phyloP scores from a whole-genome alignment of 2,329 filamentous ascomycete species.

The Cordyceps javanica region DNA sequence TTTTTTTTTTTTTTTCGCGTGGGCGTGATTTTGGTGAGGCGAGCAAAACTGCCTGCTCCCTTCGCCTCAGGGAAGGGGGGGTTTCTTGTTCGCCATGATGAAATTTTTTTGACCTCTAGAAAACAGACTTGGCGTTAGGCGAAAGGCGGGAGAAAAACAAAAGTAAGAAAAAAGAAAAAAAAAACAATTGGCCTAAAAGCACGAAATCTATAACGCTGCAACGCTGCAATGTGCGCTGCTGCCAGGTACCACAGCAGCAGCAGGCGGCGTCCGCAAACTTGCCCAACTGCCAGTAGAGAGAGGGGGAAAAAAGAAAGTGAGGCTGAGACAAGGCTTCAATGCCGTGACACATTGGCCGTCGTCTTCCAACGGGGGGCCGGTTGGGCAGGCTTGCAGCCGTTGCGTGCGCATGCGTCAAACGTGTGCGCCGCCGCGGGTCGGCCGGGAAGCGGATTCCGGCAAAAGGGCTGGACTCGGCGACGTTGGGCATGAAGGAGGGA shows the following conservation, averaged over 20 bases:
- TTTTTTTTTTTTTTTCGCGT: not conserved
- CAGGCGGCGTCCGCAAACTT: not conserved
- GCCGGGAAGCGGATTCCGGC: not conserved
- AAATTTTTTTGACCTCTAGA: not conserved
- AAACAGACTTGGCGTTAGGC: not conserved
- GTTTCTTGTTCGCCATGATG: not conserved
- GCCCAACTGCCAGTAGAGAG: too few species aligned
- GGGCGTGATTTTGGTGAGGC: not conserved
- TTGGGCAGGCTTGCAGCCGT: not conserved
- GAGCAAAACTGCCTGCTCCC: not conserved
- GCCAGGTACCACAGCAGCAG: not conserved
- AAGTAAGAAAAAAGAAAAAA: not conserved
- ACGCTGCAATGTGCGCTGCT: too few species aligned
- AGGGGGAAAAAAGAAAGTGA: too few species aligned
- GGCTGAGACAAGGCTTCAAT: not conserved
- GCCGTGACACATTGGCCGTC: not conserved
- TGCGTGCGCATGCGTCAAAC: not conserved
- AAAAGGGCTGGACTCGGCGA: not conserved
- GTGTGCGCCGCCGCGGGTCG: not conserved
- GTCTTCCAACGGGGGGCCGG: not conserved
- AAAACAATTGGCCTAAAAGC: not conserved
- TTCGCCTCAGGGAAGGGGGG: too few species aligned
- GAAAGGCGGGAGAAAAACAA: not conserved
- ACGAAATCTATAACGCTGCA: too few species aligned
- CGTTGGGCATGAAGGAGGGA: not conserved